Percentiles rank a stretch among this genome's conserved stretches.
These are phyloP conservation scores for Hymenoscyphus fraxineus DNA, from an alignment of 2,329 filamentous ascomycete species.

Conservation along the genomic window DNA sequence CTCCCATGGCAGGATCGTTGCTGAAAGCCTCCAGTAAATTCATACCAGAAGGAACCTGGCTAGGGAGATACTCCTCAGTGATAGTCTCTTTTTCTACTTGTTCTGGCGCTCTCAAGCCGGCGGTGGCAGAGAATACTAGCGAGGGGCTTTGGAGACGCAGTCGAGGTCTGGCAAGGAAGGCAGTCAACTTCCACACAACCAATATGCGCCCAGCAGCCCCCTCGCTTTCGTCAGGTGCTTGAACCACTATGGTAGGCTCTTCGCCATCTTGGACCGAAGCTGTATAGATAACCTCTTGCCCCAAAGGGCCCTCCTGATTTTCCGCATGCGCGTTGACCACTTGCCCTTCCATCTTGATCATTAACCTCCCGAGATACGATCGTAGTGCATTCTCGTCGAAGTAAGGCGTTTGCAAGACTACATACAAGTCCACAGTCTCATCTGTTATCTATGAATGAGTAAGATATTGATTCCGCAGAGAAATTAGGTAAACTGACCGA, in stretches of 20 bases:
- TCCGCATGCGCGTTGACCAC: constrained; percentile 55
- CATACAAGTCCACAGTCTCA: constrained; percentile 66
- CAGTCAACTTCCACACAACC: constrained; percentile 57
- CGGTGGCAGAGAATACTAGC: constrained; percentile 61
- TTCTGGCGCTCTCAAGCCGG: constrained; percentile 54
- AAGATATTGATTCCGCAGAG: constrained; percentile 37
- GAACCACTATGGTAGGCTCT: constrained; percentile 47
- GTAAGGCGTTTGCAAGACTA: constrained; percentile 63
- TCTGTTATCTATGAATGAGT: constrained; percentile 58
- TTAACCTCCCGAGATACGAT: constrained; percentile 58
- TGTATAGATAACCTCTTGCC: constrained; percentile 58
- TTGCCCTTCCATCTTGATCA: constrained; percentile 63
- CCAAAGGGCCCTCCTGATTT: constrained; percentile 42
- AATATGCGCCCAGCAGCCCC: constrained; percentile 40
- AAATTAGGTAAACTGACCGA: constrained; percentile 53
- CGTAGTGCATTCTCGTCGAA: constrained; percentile 54
- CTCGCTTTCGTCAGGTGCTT: constrained; percentile 40
- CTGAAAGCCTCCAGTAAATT: constrained; percentile 76
- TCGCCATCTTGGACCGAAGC: constrained; percentile 47
- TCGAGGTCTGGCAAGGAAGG: constrained; percentile 56
- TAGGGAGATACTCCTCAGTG: constrained; percentile 63
- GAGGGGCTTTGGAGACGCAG: constrained; percentile 64
- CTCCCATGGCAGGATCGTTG: constrained; percentile 57
- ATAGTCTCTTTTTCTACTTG: constrained; percentile 40
- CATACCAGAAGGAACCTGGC: constrained; percentile 63